Conservation (phyloP, 2,329 filamentous ascomycete species). For the Calonectria fujianensis region DNA sequence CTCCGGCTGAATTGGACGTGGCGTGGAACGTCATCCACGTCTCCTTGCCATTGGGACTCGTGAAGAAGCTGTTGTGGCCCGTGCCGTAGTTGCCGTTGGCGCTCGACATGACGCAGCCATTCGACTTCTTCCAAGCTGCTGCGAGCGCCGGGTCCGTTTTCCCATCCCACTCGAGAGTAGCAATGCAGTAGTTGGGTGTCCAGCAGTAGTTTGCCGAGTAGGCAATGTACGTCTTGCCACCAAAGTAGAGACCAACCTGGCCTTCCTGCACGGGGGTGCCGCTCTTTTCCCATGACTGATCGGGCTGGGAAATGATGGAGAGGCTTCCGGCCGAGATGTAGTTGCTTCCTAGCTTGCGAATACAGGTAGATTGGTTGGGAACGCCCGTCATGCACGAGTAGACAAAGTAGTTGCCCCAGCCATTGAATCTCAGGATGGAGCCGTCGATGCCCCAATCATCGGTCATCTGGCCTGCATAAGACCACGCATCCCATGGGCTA, state of each 20-base stretch:
- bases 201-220: conserved; percentile 76
- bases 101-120: conserved; percentile 69
- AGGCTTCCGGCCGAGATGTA: conserved; percentile 64
- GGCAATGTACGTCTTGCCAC: conserved; percentile 70
- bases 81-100: conserved; percentile 75
- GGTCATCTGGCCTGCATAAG: conserved; percentile 68
- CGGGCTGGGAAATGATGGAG: conserved; percentile 70
- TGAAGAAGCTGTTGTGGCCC: conserved; percentile 76
- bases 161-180: conserved; percentile 72
- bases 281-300: conserved; percentile 69
- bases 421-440: conserved; percentile 69
- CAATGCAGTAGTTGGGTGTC: conserved; percentile 72
- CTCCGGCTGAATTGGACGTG: conserved; percentile 67
- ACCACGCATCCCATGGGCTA: conserved; percentile 70
- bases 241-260: conserved; percentile 71
- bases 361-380: conserved; percentile 61
- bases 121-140: conserved; percentile 70
- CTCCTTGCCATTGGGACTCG: conserved; percentile 70
- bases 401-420: conserved; percentile 70
- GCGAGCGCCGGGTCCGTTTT: conserved; percentile 65
- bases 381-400: conserved; percentile 71
- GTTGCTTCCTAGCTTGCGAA: conserved; percentile 63
- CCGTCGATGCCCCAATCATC: conserved; percentile 73
- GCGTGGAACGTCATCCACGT: conserved; percentile 75
- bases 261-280: conserved; percentile 73